Conservation (phyloP, 176 grass and related monocot genomes). For the Guadua angustifolia region DNA sequence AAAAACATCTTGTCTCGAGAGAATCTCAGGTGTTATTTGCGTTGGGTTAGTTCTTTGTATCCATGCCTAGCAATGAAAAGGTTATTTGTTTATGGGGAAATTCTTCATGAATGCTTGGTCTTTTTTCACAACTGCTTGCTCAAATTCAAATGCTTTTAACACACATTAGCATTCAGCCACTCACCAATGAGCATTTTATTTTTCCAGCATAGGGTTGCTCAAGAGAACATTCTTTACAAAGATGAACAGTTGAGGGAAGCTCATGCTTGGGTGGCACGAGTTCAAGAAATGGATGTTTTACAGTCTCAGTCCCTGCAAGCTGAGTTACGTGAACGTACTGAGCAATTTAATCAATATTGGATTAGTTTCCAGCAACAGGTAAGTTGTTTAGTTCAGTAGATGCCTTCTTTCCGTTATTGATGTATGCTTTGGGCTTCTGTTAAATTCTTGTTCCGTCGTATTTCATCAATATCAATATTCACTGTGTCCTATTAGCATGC, state of each 20-base stretch:
- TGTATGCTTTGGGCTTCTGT: not conserved
- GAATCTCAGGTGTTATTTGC: not conserved
- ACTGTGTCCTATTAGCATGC: not conserved
- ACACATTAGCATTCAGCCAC: not conserved
- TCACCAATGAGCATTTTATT: constrained; percentile 31
- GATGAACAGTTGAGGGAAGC: constrained; percentile 97
- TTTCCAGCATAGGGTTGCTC: constrained; percentile 87
- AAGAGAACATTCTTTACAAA: constrained; percentile 92
- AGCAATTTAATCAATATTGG: constrained; percentile 97
- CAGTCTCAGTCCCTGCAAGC: constrained; percentile 83
- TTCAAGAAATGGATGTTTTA: constrained; percentile 94
- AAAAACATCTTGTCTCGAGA: not conserved
- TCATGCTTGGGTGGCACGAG: constrained; percentile 85
- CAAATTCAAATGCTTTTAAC: not conserved
- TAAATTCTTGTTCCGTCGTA: constrained; percentile 7
- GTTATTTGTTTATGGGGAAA: constrained; percentile 9
- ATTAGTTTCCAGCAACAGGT: constrained; percentile 84
- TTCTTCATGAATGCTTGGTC: constrained; percentile 2
- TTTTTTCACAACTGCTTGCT: constrained; percentile 7
- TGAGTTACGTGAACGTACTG: constrained; percentile 85
- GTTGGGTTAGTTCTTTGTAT: constrained; percentile 33
- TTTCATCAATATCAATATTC: constrained; percentile 32
- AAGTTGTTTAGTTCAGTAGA: constrained; percentile 8
- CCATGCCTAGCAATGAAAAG: constrained; percentile 10
- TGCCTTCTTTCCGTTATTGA: constrained; percentile 9